phyloP scores from a whole-genome alignment of 1,284 basidiomycete species.

The Ganoderma resinaceum region DNA sequence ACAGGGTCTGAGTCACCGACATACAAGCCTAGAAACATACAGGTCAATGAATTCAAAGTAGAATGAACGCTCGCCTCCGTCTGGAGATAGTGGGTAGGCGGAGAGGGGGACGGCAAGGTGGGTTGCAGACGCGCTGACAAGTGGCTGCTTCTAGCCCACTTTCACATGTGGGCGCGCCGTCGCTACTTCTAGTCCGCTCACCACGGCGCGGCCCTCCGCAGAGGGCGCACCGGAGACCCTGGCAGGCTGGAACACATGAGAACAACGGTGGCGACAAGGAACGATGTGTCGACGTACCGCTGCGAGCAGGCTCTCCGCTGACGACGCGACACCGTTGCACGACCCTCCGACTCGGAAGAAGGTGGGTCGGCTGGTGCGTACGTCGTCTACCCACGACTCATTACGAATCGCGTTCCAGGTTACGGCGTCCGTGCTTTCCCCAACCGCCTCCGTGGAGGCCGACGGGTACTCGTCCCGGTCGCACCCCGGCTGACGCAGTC shows the following conservation, averaged over 20 bases:
- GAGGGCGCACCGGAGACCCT: background rate
- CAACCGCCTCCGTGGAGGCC: background rate
- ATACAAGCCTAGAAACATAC: background rate
- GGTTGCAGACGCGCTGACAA: background rate
- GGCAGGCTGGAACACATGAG: background rate
- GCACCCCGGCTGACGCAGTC: background rate
- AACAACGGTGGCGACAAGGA: too few species aligned
- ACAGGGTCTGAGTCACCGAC: background rate
- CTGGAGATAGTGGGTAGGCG: background rate
- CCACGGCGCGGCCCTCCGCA: background rate
- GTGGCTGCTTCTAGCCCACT: background rate
- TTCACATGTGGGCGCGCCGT: background rate
- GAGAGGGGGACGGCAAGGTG: background rate
- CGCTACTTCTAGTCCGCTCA: background rate
- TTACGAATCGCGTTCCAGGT: constrained; percentile 3
- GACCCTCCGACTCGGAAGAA: too few species aligned
- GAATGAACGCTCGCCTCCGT: background rate
- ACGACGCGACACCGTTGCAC: background rate
- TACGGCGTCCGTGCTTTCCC: constrained; percentile 6
- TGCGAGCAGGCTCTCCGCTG: background rate
- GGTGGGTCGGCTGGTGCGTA: background rate
- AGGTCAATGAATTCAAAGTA: too few species aligned
- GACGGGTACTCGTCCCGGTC: constrained; percentile 4
- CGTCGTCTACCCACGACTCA: background rate
- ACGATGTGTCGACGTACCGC: background rate